phyloP scores from a whole-genome alignment of 2,329 filamentous ascomycete genomes.

The Whalleya microplaca region DNA sequence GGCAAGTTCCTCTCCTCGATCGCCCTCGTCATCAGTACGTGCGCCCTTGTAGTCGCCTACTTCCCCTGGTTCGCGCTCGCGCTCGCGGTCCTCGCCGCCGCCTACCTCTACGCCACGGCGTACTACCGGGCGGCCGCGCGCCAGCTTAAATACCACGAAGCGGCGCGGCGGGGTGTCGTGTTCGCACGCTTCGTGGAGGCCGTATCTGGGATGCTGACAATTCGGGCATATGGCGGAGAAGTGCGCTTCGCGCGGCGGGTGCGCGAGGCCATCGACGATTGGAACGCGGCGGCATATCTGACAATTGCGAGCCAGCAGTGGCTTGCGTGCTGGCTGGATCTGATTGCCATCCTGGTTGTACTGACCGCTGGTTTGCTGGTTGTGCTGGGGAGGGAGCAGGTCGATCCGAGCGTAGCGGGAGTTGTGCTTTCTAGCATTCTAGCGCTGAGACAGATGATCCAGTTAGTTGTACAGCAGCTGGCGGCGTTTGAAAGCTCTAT shows the following conservation, averaged over 20 bases:
- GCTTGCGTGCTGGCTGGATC: slow-evolving; percentile 66
- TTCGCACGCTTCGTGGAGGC: slow-evolving; percentile 69
- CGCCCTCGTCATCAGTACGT: slow-evolving; percentile 63
- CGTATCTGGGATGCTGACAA: slow-evolving; percentile 63
- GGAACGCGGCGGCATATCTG: slow-evolving; percentile 70
- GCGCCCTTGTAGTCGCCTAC: slow-evolving; percentile 67
- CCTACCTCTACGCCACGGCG: slow-evolving; percentile 63
- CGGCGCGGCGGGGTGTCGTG: slow-evolving; percentile 65
- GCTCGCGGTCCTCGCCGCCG: slow-evolving; percentile 59
- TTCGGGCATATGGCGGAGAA: slow-evolving; percentile 67
- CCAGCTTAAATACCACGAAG: slow-evolving; percentile 70
- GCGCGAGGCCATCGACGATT: slow-evolving; percentile 62
- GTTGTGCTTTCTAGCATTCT: slow-evolving; percentile 51
- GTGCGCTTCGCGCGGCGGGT: slow-evolving; percentile 59
- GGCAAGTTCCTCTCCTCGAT: slow-evolving; percentile 68
- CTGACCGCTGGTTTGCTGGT: slow-evolving; percentile 60
- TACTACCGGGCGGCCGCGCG: slow-evolving; percentile 70
- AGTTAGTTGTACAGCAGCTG: slow-evolving; percentile 69
- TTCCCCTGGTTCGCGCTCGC: slow-evolving; percentile 71
- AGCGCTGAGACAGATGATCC: slow-evolving; percentile 57
- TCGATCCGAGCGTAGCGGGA: slow-evolving; percentile 66
- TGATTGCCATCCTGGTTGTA: slow-evolving; percentile 66
- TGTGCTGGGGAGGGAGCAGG: slow-evolving; percentile 64
- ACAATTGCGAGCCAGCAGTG: slow-evolving; percentile 71
- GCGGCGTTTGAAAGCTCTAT: slow-evolving; percentile 73